These are phyloP conservation scores for Paxillus ammoniavirescens DNA, from an alignment of 768 basidiomycete species.

Conservation along the genomic window DNA sequence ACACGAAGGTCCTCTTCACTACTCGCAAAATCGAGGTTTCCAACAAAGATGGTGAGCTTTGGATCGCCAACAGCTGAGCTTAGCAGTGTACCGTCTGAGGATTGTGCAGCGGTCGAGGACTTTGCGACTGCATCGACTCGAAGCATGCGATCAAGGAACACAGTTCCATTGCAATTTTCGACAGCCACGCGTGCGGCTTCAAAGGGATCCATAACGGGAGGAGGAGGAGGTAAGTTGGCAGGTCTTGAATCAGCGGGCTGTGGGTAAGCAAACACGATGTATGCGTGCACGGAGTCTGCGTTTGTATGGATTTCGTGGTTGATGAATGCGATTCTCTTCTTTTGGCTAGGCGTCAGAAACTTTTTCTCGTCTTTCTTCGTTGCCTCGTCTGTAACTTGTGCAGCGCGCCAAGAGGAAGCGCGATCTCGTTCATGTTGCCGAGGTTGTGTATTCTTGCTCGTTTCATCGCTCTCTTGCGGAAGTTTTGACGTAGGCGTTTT, in stretches of 20 bases:
- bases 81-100: slow-evolving; percentile 17
- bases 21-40: slow-evolving; percentile 88
- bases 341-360: slow-evolving; percentile 78
- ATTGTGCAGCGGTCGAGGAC: slow-evolving; percentile 18
- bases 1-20: slow-evolving; percentile 86
- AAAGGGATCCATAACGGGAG: slow-evolving; percentile 59
- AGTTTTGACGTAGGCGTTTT: slow-evolving; percentile 72
- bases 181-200: slow-evolving; percentile 64
- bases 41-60: slow-evolving; percentile 84
- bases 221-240: slow-evolving; percentile 50
- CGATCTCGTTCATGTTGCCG: slow-evolving; percentile 58
- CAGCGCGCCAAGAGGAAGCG: slow-evolving; percentile 55
- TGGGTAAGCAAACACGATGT: slow-evolving; percentile 86
- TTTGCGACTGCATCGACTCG: slow-evolving; percentile 71
- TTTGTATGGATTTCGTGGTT: slow-evolving; percentile 85
- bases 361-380: slow-evolving; percentile 51
- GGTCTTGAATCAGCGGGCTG: slow-evolving; percentile 39
- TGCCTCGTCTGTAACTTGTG: slow-evolving; percentile 42
- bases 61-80: slow-evolving; percentile 53
- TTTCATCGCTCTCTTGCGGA: slow-evolving; percentile 36
- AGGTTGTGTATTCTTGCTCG: slow-evolving; percentile 28
- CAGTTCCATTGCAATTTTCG: slow-evolving; percentile 60
- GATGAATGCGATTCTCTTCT: slow-evolving; percentile 93
- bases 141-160: slow-evolving; percentile 75
- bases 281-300: slow-evolving; percentile 78